phyloP scores from a whole-genome alignment of 2,329 filamentous ascomycete genomes.

The Penicillium sp. region DNA sequence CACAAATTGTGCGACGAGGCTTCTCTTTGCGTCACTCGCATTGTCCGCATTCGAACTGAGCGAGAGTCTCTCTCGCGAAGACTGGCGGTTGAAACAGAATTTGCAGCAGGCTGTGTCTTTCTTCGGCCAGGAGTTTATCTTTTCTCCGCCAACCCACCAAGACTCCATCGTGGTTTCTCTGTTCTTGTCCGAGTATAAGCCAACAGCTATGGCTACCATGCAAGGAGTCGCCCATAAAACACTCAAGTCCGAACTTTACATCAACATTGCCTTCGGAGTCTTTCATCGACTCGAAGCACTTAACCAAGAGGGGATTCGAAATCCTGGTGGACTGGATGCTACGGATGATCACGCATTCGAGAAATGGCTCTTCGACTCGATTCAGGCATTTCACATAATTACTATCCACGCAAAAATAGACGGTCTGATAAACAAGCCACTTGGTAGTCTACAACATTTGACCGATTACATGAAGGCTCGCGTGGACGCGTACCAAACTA shows the following conservation, averaged over 20 bases:
- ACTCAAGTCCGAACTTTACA: conserved; percentile 15
- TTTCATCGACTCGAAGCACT: conserved; percentile 9
- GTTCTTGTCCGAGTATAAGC: conserved; percentile 17
- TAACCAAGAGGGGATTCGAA: conserved; percentile 1
- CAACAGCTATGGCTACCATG: conserved; percentile 14
- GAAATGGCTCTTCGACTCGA: conserved; percentile 6
- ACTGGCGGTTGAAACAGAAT: conserved; percentile 4
- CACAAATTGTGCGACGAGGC: conserved; percentile 12
- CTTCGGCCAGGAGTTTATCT: conserved; percentile 20
- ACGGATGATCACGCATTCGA: conserved; percentile 9
- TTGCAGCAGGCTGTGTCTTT: conserved; percentile 15
- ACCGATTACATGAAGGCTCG: conserved; percentile 7
- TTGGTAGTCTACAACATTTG: conserved; percentile 7
- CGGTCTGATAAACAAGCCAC: conserved; percentile 8
- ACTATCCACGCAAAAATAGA: conserved; percentile 8
- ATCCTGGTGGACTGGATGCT: background rate
- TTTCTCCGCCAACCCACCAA: conserved; percentile 13
- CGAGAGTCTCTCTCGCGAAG: background rate
- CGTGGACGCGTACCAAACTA: conserved; percentile 10
- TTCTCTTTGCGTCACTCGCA: conserved; percentile 16
- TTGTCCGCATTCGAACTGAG: conserved; percentile 10
- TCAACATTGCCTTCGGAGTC: conserved; percentile 13
- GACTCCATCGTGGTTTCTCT: conserved; percentile 14
- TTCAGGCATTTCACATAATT: conserved; percentile 11
- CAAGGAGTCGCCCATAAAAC: conserved; percentile 13